Conservation (phyloP, 768 basidiomycete species). For the Gymnopilus junonius region DNA sequence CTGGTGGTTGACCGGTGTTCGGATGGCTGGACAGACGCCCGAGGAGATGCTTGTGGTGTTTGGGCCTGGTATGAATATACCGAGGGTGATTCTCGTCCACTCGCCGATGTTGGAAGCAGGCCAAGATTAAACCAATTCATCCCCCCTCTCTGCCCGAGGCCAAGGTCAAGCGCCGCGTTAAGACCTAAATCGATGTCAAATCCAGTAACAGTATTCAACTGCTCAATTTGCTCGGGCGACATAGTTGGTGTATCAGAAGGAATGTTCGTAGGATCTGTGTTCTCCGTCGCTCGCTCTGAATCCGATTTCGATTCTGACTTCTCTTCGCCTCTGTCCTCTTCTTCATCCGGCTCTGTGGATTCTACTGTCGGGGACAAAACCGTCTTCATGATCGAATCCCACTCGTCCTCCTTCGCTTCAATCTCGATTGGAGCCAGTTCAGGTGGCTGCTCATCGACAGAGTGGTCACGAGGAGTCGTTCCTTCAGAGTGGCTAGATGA, state of each 20-base stretch:
- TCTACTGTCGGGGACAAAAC: conserved; percentile 34
- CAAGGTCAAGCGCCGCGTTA: conserved; percentile 43
- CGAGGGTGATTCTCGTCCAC: conserved; percentile 41
- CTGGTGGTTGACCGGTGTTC: conserved; percentile 29
- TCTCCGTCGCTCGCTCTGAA: conserved; percentile 5
- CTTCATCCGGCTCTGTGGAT: conserved; percentile 14
- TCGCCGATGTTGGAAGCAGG: conserved; percentile 34
- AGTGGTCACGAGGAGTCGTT: conserved; percentile 10
- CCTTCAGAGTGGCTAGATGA: conserved; percentile 17
- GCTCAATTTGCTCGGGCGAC: conserved; percentile 41
- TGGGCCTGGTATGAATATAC: conserved; percentile 41
- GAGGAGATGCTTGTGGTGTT: conserved; percentile 32
- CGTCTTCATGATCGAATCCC: conserved; percentile 46
- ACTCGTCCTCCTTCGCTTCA: conserved; percentile 39
- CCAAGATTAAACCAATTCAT: conserved; percentile 47
- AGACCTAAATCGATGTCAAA: conserved; percentile 43
- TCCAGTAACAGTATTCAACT: conserved; percentile 35
- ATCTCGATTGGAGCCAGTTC: conserved; percentile 38
- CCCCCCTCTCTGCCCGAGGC: conserved; percentile 37
- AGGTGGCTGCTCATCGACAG: conserved; percentile 30
- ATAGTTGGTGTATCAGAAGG: conserved; percentile 25
- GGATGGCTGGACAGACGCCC: conserved; percentile 28
- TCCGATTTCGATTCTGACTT: not conserved
- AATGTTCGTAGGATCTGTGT: not conserved
- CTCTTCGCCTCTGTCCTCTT: conserved; percentile 13